These are phyloP conservation scores for Endocladia muricata DNA, from an alignment of 31 red algal species.

Conservation along the genomic window DNA sequence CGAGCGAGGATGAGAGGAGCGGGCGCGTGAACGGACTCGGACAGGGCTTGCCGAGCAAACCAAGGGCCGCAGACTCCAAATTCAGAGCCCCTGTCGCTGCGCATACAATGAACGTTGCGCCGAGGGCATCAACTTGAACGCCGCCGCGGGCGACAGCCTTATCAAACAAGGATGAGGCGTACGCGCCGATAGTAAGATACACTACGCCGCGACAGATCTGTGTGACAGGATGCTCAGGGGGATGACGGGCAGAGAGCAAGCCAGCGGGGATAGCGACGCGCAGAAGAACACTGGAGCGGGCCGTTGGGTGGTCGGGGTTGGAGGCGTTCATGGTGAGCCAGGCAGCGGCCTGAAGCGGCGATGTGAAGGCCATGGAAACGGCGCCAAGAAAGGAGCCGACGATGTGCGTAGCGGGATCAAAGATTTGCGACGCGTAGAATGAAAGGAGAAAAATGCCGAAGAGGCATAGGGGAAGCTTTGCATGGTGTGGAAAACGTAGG, in stretches of 20 bases:
- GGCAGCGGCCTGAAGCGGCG: conserved; percentile 34
- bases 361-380: conserved; percentile 28
- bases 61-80: conserved; percentile 25
- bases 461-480: conserved; percentile 27
- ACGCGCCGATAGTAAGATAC: not conserved
- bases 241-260: conserved; percentile 9
- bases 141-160: conserved; percentile 24
- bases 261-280: conserved; percentile 34
- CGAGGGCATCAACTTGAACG: conserved; percentile 12
- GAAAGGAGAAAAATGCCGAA: not conserved
- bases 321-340: not conserved
- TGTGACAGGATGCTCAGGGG: not conserved
- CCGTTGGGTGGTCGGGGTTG: not conserved
- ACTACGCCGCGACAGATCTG: conserved; percentile 28
- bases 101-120: conserved; percentile 9
- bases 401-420: conserved; percentile 31
- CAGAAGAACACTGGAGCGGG: conserved; percentile 7
- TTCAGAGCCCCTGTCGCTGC: conserved; percentile 24
- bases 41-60: conserved; percentile 17
- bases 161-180: not conserved
- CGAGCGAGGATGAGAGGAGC: conserved; percentile 21
- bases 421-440: conserved; percentile 12
- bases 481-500: conserved; percentile 3
- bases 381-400: conserved; percentile 25
- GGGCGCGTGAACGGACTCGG: conserved; percentile 32